These are phyloP conservation scores for Ramaria rubella DNA, from an alignment of 768 basidiomycete genomes.

Conservation along the genomic window DNA sequence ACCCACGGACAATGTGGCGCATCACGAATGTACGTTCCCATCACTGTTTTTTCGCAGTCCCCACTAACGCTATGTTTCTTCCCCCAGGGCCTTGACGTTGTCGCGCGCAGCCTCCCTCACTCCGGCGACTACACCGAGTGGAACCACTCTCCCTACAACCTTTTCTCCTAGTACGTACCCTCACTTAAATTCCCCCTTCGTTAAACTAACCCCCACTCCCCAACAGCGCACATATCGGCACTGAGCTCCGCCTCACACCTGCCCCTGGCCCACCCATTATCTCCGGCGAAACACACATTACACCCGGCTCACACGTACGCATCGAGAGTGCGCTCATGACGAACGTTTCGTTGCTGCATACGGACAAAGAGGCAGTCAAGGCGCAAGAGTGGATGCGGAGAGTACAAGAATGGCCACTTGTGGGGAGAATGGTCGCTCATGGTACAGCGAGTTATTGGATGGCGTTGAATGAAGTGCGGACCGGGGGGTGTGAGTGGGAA, in stretches of 20 bases:
- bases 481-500: constrained; percentile 14
- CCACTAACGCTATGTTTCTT: background rate
- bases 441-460: constrained; percentile 17
- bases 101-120: constrained; percentile 15
- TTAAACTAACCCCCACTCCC: background rate
- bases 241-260: constrained; percentile 12
- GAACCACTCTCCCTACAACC: constrained; percentile 15
- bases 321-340: constrained; percentile 10
- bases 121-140: constrained; percentile 15
- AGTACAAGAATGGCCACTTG: constrained; percentile 9
- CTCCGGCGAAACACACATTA: constrained; percentile 13
- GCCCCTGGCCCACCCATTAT: constrained; percentile 8
- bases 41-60: background rate
- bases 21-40: constrained; percentile 15
- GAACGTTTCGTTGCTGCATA: background rate
- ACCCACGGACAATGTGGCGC: constrained; percentile 17
- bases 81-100: constrained; percentile 12
- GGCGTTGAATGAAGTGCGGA: constrained; percentile 10
- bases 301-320: constrained; percentile 13
- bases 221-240: constrained; percentile 9
- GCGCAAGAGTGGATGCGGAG: background rate
- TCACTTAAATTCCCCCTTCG: background rate
- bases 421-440: constrained; percentile 14
- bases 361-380: background rate
- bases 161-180: constrained; percentile 13